phyloP scores from a whole-genome alignment of 805 yeast species.

The Dipodascus geniculatus region DNA sequence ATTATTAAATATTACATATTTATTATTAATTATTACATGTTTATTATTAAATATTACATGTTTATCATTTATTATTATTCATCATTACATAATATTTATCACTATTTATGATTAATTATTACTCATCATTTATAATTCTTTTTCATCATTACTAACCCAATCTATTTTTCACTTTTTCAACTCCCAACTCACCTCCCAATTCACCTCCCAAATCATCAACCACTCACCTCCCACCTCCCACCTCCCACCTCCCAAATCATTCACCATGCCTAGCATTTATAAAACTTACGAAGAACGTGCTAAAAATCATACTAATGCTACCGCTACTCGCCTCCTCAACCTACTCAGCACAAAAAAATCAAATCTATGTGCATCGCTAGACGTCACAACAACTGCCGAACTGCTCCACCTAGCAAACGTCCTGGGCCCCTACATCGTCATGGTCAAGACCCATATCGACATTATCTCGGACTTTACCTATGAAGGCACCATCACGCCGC shows the following conservation, averaged over 20 bases:
- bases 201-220: neutral
- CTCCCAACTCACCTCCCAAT: too few relatives aligned
- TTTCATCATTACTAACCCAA: too few relatives aligned
- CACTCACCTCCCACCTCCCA: neutral
- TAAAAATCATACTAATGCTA: constrained; percentile 54
- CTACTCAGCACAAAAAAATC: constrained; percentile 74
- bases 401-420: constrained; percentile 59
- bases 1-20: too few relatives aligned
- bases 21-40: neutral
- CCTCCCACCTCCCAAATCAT: too few relatives aligned
- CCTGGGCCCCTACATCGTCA: constrained; percentile 83
- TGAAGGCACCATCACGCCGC: constrained; percentile 68
- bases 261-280: too few relatives aligned
- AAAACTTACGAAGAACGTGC: constrained; percentile 59
- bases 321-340: constrained; percentile 61
- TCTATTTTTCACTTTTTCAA: too few relatives aligned
- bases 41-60: too few relatives aligned
- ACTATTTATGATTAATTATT: neutral
- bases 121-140: neutral
- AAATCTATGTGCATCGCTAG: constrained; percentile 90
- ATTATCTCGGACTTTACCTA: constrained; percentile 79
- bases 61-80: neutral
- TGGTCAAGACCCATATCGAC: constrained; percentile 91
- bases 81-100: neutral
- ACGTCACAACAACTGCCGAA: constrained; percentile 71